Base-by-base conservation (phyloP, 176 grass and related monocot genomes). In the Ensete glaucum region DNA sequence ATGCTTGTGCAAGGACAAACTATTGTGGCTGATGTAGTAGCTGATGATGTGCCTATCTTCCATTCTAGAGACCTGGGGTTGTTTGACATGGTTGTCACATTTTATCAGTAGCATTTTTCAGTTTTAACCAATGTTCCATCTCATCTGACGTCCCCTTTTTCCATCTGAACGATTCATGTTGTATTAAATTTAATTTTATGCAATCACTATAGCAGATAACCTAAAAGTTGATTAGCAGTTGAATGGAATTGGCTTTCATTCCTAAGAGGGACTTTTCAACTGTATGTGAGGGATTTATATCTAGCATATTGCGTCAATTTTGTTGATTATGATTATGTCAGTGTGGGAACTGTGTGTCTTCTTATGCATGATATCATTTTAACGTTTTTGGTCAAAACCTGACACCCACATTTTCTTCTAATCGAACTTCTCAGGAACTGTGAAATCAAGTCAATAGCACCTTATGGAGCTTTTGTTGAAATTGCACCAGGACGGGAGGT, bases 401-500 rank as follows among this genome's bases (percentile, higher is more conserved):
- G n/a, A 64, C 21, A 24, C n/a, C 19, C 11, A 64, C 20, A 62
- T 83, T 73, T 60, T 71, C 50, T 82, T 67, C 63, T 53, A 58
- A 72, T 64, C 59, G 72, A 77, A 84, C 68, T 59, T 69, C 13
- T 48, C 72, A 98, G 94, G 82, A 89, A 89, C 60, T 93, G 94
- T 63, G 94, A 90, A 79, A 88, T 98, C 54, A 98, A 93, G 75
- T 79, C 94, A 65, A 88, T 98, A 83, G 90, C 88, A 74, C 72
- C 85, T 49, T 98, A 89, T 19, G 94, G 94, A 83, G 94, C 79
- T 69, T 98, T 98, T 84, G 90, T 98, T 73, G 94, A 98, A 89
- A 88, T 98, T 89, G 94, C 90, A 85, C 90, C 94, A 53, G 90
- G 94, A 21, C 90, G 88, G 78, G 90, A 98, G 90, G 90, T 91